Base-by-base conservation (phyloP, 2,329 filamentous ascomycete genomes). In the Apiospora sp. region DNA sequence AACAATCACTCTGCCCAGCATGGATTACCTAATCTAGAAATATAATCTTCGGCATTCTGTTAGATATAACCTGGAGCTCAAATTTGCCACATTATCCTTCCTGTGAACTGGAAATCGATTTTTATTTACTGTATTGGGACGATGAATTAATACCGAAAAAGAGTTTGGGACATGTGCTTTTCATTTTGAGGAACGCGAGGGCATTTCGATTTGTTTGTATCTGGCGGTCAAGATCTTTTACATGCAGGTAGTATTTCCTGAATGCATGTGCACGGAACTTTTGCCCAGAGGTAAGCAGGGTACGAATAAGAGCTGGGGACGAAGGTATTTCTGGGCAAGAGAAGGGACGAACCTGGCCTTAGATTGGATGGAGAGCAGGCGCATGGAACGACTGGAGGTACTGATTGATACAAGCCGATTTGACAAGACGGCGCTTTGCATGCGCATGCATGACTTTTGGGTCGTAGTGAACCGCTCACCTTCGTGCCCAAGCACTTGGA, bases 401-500 rank as follows among this genome's bases (percentile, higher is more conserved):
- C 2, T 61, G 54, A 37, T 61, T 61, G 54, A 61, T 37, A 30
- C 54, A 64, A 24, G 58, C n/a, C n/a, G 46, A 49, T 49, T 49
- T 49, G 34, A 64, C 30, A 61, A 16, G 8, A 64, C 58, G 58
- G 41, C 58, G 13, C 19, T 64, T 34, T 64, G 58, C 58, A 64
- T 30, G 34, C n/a, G 34, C 58, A 12, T 64, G 58, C 58, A 37
- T 24, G 58, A 12, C 58, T 22, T 64, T 64, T 64, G 19, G 58
- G 58, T 64, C 19, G 30, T 61, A 61, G 30, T 37, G 54, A 61
- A 61, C 30, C 54, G 54, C 19, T 41, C n/a, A n/a, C 16, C n/a
- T 64, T 64, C 34, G 58, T 64, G 58, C 34, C 58, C 58, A 41
- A 64, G 58, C 58, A 64, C 10, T 12, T 34, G 41, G 37, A 64